Base-by-base conservation (phyloP, 306 rosid species). In the Cucumis melo region DNA sequence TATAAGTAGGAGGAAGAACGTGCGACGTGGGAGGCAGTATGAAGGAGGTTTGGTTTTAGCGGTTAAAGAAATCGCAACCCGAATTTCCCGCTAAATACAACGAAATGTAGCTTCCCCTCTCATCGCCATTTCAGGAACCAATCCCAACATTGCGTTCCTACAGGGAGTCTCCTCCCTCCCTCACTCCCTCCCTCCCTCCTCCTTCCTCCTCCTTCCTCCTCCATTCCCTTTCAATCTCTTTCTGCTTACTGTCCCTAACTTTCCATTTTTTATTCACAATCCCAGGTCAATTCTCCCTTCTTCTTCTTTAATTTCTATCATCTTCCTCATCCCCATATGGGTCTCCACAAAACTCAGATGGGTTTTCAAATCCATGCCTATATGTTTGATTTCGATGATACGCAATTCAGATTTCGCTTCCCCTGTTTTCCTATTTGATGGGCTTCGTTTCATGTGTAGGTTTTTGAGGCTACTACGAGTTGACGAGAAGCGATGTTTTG, bases 401-500 rank as follows among this genome's bases (percentile, higher is more conserved):
- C 57, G 59, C 58, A 23, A 24, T 50, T 72, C 0, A 15, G 20
- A 51, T 51, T 51, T 51, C 56, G 56, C 1, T 51, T 17, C 8
- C n/a, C 20, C n/a, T 51, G 56, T 51, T 51, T 51, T 46, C 38
- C 39, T 56, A 13, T 27, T 27, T 32, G 8, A 1, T 27, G 19
- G 10, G 16, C 5, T 2, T 75, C 39, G 21, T 56, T 54, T 74
- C 7, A 20, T 58, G 39, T 53, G 76, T 90, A 89, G 92, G 55
- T 72, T 74, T 58, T 80, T 88, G 77, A 84, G 86, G 58, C 60
- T 78, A 83, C 73, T 80, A 71, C 53, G 80, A 78, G 64, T 75
- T 75, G 78, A 83, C 68, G 81, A 65, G 80, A 89, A 89, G 88
- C 82, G 73, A 89, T 89, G 94, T 83, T 86, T 82, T 89, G 94